Percentiles rank a stretch among this genome's conserved stretches.
Evolutionary conservation across 495 filamentous ascomycete species (phyloP).

Genomic region (Poronia punctata): DNA sequence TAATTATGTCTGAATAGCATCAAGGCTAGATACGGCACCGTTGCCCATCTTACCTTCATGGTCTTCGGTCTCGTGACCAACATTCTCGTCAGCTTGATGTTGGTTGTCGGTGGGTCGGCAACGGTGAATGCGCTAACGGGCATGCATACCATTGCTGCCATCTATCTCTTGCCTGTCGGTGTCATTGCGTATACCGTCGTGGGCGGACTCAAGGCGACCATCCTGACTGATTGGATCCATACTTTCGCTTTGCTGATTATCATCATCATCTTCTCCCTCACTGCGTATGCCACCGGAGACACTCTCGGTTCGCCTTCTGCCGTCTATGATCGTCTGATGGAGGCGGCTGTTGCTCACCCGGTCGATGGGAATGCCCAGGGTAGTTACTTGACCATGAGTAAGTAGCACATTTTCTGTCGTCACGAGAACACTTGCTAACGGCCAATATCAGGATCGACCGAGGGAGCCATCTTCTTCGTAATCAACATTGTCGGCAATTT

Average conservation of each 20-base stretch:
- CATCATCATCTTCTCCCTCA: constrained; percentile 86
- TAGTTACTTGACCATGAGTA: constrained; percentile 82
- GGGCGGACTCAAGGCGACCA: constrained; percentile 44
- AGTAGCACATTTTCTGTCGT: neutral
- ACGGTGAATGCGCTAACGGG: constrained; percentile 81
- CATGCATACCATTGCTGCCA: constrained; percentile 79
- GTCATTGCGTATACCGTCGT: constrained; percentile 70
- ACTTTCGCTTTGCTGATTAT: constrained; percentile 83
- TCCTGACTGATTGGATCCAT: constrained; percentile 56
- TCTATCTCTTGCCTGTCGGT: constrained; percentile 81
- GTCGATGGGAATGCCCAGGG: constrained; percentile 81
- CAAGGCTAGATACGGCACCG: constrained; percentile 49
- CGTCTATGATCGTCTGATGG: constrained; percentile 73
- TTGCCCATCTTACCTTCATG: constrained; percentile 68
- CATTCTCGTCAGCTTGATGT: constrained; percentile 80
- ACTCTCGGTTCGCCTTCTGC: constrained; percentile 72
- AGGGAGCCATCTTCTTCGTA: constrained; percentile 92
- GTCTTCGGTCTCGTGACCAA: constrained; percentile 80
- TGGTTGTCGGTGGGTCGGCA: constrained; percentile 84
- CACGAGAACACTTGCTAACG: neutral
- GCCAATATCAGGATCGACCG: constrained; percentile 42
- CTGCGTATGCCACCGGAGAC: constrained; percentile 69
- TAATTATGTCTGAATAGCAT: constrained; percentile 29
- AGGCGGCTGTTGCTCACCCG: constrained; percentile 63
- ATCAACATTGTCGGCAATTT: constrained; percentile 89